A percentile compares a stretch with the other conserved stretches of the same genome.
Evolutionary conservation across 352 stramenopile genomes (phyloP).

Genomic region (Blastocystis sp.): DNA sequence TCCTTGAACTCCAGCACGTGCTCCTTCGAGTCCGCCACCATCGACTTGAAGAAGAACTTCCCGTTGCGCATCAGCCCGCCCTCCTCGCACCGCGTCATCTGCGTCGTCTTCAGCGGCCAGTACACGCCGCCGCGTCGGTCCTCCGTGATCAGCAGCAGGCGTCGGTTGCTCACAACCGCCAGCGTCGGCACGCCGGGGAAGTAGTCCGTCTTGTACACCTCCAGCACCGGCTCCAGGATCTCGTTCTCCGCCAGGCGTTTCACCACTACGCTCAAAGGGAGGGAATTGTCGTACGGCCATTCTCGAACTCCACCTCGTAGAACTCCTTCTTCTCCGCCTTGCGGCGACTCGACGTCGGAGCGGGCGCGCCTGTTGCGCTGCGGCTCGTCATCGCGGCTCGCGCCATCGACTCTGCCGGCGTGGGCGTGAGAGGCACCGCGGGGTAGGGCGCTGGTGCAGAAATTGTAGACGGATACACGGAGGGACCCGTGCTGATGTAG

Average conservation of each 20-base stretch:
- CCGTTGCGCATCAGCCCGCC: background rate
- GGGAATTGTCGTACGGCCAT: background rate
- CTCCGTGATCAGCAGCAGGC: constrained; percentile 32
- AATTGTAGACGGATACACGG: too few species aligned
- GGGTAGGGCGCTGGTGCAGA: too few species aligned
- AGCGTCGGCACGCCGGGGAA: background rate
- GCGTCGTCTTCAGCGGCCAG: constrained; percentile 48
- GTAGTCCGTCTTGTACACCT: background rate
- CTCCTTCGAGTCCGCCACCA: constrained; percentile 13
- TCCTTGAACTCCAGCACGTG: background rate
- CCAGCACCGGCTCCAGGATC: background rate
- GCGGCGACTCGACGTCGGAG: background rate
- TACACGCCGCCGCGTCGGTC: constrained; percentile 28
- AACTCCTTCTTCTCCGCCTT: constrained; percentile 50
- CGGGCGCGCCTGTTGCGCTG: background rate
- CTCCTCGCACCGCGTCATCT: background rate
- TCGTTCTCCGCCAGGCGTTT: constrained; percentile 13
- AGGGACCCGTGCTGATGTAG: too few species aligned
- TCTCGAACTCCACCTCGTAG: constrained; percentile 48
- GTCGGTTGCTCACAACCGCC: background rate
- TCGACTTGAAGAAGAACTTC: constrained; percentile 52
- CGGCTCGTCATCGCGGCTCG: background rate
- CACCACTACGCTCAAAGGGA: constrained; percentile 5
- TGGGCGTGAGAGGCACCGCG: background rate
- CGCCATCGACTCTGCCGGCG: background rate